Percentiles rank a stretch among this genome's conserved stretches.
These are phyloP conservation scores for Coniferiporia sulphurascens DNA, from an alignment of 1,284 basidiomycete species.

Conservation along the genomic window DNA sequence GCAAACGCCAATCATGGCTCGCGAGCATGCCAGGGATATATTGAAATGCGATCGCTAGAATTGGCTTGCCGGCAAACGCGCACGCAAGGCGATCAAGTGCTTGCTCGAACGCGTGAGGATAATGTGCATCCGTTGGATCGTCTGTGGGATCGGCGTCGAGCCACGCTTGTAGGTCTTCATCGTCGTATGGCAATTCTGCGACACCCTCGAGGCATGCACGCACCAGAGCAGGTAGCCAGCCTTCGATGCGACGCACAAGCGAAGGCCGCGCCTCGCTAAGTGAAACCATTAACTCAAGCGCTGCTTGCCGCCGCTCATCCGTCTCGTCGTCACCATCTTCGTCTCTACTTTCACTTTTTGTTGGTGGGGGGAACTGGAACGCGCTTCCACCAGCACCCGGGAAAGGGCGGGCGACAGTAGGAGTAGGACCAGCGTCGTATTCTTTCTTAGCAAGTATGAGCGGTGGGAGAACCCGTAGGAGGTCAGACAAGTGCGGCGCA, in stretches of 20 bases:
- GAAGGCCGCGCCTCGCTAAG: conserved; percentile 60
- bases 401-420: conserved; percentile 64
- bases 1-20: conserved; percentile 73
- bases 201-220: conserved; percentile 74
- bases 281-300: conserved; percentile 75
- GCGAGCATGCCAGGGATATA: conserved; percentile 76
- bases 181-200: conserved; percentile 62
- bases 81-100: conserved; percentile 71
- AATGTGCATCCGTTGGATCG: conserved; percentile 67
- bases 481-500: conserved; percentile 53
- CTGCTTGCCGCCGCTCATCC: conserved; percentile 44
- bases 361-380: conserved; percentile 53
- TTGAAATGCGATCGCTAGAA: conserved; percentile 72
- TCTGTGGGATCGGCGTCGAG: conserved; percentile 69
- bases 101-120: conserved; percentile 75
- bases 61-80: conserved; percentile 64
- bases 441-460: conserved; percentile 51
- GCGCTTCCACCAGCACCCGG: conserved; percentile 31
- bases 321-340: conserved; percentile 28
- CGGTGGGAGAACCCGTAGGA: conserved; percentile 61
- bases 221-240: conserved; percentile 65
- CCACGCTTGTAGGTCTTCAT: conserved; percentile 58
- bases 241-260: conserved; percentile 61
- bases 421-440: conserved; percentile 66
- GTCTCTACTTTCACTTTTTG: conserved; percentile 21